Evolutionary conservation across 441 rosid genomes (phyloP), one percentile per base, ranked within the genome.

Genomic region (Raphanus hybrid): DNA sequence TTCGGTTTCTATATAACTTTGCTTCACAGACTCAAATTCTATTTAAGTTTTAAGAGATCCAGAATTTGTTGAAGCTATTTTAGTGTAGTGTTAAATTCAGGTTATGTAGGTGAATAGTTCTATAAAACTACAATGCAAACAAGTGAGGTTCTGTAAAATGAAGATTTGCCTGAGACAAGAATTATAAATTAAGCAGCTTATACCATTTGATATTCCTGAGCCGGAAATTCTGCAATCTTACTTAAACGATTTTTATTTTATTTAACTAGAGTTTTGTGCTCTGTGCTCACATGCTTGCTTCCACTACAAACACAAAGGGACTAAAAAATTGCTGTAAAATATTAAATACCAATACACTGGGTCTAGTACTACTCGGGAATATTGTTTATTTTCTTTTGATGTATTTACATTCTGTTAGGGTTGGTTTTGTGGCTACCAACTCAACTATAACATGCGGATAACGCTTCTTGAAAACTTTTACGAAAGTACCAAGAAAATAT

Each of bases 201-300:
- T 37, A 37, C 41, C 8, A 2, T 37, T 37, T 37, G 41, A 37
- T 37, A 37, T 37, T 37, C 9, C 41, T 37, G 41, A 37, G 41
- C 8, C 41, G 41, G 41, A 37, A 37, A 37, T 37, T 37, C 41
- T 37, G 41, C 41, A 37, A 37, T 37, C 41, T 37, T 37, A 37
- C 39, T 6, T 34, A 34, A 34, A 37, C 41, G 10, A 2, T 8
- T 34, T 34, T 23, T 23, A 23, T 23, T 34, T 34, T 34, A 5
- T 3, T 9, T 29, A 29, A 26, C 48, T 41, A 39, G 57, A 39
- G 67, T 74, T 1, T 1, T 15, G 20, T 41, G 18, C 78, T 58
- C 62, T 14, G 20, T 41, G 18, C 78, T 58, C 62, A 67, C 62
- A 59, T 66, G 57, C 69, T 41, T 75, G 73, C 62, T 67, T 75